Percentiles rank a stretch among this genome's conserved stretches.
These are phyloP conservation scores for Prunus fruticosa DNA, from an alignment of 306 rosid genomes.

Conservation along the genomic window DNA sequence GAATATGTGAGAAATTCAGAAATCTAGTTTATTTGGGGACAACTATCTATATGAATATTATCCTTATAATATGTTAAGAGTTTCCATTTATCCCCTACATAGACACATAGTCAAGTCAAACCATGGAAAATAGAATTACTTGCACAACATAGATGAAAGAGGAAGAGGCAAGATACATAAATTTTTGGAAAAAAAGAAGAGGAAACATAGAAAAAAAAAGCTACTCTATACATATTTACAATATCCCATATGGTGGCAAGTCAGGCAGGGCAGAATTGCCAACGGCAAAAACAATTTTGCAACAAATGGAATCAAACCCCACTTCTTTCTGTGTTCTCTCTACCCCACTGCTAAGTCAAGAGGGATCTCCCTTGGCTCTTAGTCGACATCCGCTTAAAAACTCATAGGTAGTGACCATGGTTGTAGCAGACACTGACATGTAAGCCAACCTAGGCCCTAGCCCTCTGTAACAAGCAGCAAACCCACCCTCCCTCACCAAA, in stretches of 20 bases:
- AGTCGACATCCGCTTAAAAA: slow-evolving; percentile 79
- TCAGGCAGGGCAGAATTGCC: slow-evolving; percentile 22
- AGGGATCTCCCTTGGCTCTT: slow-evolving; percentile 48
- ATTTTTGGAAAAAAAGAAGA: neutral
- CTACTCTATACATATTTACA: slow-evolving; percentile 26
- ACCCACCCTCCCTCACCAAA: slow-evolving; percentile 81
- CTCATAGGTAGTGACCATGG: slow-evolving; percentile 95
- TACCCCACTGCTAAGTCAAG: slow-evolving; percentile 9
- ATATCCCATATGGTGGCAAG: neutral
- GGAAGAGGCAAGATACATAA: neutral
- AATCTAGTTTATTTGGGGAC: neutral
- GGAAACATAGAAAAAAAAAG: neutral
- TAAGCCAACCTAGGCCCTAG: slow-evolving; percentile 96
- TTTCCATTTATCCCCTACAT: neutral
- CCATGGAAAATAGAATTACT: neutral
- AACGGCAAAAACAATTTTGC: slow-evolving; percentile 5
- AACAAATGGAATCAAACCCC: neutral
- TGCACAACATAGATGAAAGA: neutral
- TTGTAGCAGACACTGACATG: slow-evolving; percentile 93
- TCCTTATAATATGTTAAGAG: neutral
- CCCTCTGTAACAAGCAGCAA: slow-evolving; percentile 89
- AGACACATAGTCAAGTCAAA: neutral
- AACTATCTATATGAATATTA: too few relatives aligned
- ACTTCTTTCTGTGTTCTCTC: neutral
- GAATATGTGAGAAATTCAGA: too few relatives aligned